Base-by-base conservation (phyloP, 2,329 filamentous ascomycete genomes). In the Penicillium sp. region DNA sequence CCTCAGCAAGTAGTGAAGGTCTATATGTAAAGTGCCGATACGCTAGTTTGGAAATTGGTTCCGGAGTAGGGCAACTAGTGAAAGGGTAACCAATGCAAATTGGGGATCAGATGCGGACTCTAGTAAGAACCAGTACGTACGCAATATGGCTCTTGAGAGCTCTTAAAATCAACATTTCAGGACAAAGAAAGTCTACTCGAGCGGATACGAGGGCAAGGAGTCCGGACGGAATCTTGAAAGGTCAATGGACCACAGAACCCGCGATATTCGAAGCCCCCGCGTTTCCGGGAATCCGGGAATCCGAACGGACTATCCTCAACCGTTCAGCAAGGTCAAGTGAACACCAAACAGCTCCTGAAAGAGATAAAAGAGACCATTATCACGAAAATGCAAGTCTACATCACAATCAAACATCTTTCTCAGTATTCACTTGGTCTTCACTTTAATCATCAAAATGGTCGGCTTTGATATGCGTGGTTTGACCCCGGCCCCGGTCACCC, bases 401-500 rank as follows among this genome's bases (percentile, higher is more conserved):
- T 36, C 31, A 40, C 23, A 50, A 13, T 5, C 21, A 27, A 50
- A 39, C 5, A 50, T 27, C 8, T 19, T 29, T 27, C 11, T 40
- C 34, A 29, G 21, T 13, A 23, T 27, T 19, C 34, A 50, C 11
- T 29, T 27, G 8, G 9, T 8, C n/a, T 29, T 50, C 47, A 16
- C 38, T 34, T 9, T 33, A 36, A 36, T 50, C 36, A 15, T 50
- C 59, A 65, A 60, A 39, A 69, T 50, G 67, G 64, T 56, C 50
- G 64, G 62, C 59, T 67, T 82, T 61, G 78, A 82, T 70, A 75
- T 82, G 57, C 74, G 75, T 50, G 79, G 80, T 50, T 76, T 82
- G 50, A 78, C 78, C 23, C 81, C 79, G 46, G 80, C 79, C 38
- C 80, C 80, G 15, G 78, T 82, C 57, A 82, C 80, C 78, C 80